These are phyloP conservation scores for Pleurotus ostreatus DNA, from an alignment of 768 basidiomycete species.

Conservation along the genomic window DNA sequence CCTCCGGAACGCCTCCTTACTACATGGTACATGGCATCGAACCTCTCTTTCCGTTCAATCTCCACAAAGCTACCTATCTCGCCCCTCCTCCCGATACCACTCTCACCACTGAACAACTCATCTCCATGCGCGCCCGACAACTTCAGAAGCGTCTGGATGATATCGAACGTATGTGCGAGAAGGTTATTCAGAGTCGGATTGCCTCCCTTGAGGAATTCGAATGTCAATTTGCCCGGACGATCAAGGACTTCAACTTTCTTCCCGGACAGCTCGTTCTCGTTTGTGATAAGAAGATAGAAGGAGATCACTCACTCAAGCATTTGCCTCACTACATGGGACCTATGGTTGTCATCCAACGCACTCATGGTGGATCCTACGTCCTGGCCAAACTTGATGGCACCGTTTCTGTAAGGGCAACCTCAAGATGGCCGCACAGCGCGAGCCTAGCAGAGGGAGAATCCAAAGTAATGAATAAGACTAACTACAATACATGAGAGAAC, in stretches of 20 bases:
- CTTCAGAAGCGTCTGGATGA: conserved; percentile 21
- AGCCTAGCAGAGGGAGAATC: too few species aligned
- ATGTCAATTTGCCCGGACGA: conserved; percentile 11
- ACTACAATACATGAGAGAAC: too few species aligned
- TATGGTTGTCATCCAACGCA: conserved; percentile 24
- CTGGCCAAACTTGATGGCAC: conserved; percentile 27
- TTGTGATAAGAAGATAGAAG: conserved; percentile 27
- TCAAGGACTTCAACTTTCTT: conserved; percentile 20
- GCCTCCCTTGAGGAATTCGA: conserved; percentile 21
- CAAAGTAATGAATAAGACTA: too few species aligned
- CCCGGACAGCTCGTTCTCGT: conserved; percentile 29
- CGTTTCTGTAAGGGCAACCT: conserved; percentile 14
- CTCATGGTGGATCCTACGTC: conserved; percentile 24
- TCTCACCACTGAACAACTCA: too few species aligned
- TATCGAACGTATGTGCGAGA: conserved; percentile 9
- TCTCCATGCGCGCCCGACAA: conserved; percentile 11
- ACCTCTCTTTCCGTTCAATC: not conserved
- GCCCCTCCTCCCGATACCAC: too few species aligned
- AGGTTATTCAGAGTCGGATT: conserved; percentile 10
- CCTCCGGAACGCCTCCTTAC: conserved; percentile 17
- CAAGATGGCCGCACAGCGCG: too few species aligned
- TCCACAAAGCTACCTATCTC: too few species aligned
- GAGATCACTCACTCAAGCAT: conserved; percentile 23
- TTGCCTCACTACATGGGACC: conserved; percentile 35
- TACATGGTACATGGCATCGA: conserved; percentile 16